phyloP scores from a whole-genome alignment of 306 rosid species.

The Cucurbita maxima region DNA sequence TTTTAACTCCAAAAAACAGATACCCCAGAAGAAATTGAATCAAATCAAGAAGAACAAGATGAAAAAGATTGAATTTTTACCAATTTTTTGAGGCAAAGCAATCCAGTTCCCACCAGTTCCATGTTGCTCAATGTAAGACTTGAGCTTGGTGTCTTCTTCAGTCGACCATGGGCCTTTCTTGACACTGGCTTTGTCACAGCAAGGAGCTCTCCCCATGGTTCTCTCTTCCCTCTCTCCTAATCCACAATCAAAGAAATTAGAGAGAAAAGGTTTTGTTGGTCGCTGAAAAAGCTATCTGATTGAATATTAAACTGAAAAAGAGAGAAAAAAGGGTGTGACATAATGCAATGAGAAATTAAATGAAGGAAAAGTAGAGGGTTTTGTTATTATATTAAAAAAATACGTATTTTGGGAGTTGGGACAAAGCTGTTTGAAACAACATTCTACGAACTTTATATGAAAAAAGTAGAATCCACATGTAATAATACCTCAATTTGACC shows the following conservation, averaged over 20 bases:
- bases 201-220: conserved; percentile 53
- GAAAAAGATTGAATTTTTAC: conserved; percentile 3
- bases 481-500: conserved; percentile 3
- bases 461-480: conserved; percentile 2
- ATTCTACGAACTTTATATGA: background rate
- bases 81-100: conserved; percentile 52
- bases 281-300: conserved; percentile 4
- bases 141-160: conserved; percentile 50
- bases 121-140: conserved; percentile 41
- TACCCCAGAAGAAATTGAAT: background rate
- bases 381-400: no score
- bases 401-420: background rate
- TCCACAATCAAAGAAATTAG: background rate
- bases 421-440: background rate
- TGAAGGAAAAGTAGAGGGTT: background rate
- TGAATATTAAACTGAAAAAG: background rate
- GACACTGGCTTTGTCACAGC: conserved; percentile 63
- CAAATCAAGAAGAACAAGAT: background rate
- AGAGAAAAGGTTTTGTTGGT: background rate
- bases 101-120: conserved; percentile 65
- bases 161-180: conserved; percentile 65
- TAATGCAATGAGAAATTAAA: background rate
- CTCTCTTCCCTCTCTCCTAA: background rate
- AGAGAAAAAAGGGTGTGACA: background rate
- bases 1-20: background rate